Percentiles rank a stretch among this genome's conserved stretches.
phyloP scores from a whole-genome alignment of 306 rosid genomes.

The Delonix regia region DNA sequence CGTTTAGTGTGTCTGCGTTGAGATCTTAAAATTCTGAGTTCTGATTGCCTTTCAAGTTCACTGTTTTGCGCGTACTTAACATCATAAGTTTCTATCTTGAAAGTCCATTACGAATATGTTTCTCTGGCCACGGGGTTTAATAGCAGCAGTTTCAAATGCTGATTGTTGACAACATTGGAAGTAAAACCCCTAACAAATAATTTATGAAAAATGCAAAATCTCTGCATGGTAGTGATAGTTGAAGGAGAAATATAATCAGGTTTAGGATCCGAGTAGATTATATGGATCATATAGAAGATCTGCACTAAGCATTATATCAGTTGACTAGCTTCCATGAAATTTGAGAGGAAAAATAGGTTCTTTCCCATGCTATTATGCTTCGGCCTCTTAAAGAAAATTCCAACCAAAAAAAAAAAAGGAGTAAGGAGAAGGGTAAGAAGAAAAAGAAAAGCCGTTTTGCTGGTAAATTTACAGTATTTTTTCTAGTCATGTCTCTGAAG shows the following conservation, averaged over 20 bases:
- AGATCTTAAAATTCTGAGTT: neutral
- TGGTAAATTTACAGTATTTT: neutral
- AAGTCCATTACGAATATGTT: neutral
- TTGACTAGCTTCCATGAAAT: neutral
- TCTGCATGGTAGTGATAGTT: too few relatives aligned
- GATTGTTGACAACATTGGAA: neutral
- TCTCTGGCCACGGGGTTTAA: neutral
- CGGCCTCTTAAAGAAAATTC: neutral
- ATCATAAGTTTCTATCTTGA: neutral
- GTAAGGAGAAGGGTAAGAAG: too few relatives aligned
- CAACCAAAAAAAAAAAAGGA: neutral
- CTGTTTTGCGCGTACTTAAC: neutral
- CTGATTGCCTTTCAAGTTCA: constrained; percentile 14
- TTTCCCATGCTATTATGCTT: neutral
- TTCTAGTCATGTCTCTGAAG: neutral
- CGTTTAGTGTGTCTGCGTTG: neutral
- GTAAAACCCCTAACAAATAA: neutral
- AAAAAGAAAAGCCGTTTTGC: neutral
- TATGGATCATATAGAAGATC: too few relatives aligned
- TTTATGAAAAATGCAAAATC: neutral
- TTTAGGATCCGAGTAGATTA: too few relatives aligned
- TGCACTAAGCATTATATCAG: neutral
- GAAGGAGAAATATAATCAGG: too few relatives aligned
- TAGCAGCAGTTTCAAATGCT: neutral
- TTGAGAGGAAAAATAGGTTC: neutral